Evolutionary conservation across 2,329 filamentous ascomycete genomes (phyloP), one percentile per base, ranked within the genome.

Genomic region (Pyrenophora seminiperda): DNA sequence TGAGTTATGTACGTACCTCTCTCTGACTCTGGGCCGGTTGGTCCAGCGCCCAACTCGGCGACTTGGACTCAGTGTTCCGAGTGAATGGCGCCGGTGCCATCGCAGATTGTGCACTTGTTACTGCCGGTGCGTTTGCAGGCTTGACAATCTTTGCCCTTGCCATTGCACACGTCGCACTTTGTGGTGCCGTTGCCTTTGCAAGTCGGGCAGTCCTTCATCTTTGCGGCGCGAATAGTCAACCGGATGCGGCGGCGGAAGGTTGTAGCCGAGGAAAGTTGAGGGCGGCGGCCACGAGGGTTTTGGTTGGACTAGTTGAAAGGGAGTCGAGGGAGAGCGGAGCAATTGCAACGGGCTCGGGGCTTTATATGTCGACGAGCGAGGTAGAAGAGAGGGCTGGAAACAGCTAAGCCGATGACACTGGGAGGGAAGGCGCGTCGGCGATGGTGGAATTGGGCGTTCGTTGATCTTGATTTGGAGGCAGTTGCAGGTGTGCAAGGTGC

Each of bases 1-100:
- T 40, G 37, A 40, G 22, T 15, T 20, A 33, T 17, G 37, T 32
- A 41, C 41, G 31, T 22, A 43, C 41, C 41, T 43, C 40, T 32
- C 27, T 22, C 24, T 27, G 24, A 27, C 24, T 27, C 22, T 24
- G 32, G 40, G 19, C 32, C 22, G 10, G 9, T 27, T 7, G 24
- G 24, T 3, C 13, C 24, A 27, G 24, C 24, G 24, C 24, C 27
- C 41, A 32, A 29, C 30, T 34, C 41, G 41, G 22, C 30, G 24
- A 32, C 17, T 14, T 31, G 18, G 24, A 32, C 20, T 64, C 56
- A 68, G 48, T 56, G 47, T 15, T 70, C 63, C 32, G 63, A 61
- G 39, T 70, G 59, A 40, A 71, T 71, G 31, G 59, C 62, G 47
- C 68, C 68, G 36, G 65, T 50, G 58, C 68, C 68, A 41, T 71